Base-by-base conservation (phyloP, 2,329 filamentous ascomycete genomes). In the Magnaporthiopsis rhizophila region DNA sequence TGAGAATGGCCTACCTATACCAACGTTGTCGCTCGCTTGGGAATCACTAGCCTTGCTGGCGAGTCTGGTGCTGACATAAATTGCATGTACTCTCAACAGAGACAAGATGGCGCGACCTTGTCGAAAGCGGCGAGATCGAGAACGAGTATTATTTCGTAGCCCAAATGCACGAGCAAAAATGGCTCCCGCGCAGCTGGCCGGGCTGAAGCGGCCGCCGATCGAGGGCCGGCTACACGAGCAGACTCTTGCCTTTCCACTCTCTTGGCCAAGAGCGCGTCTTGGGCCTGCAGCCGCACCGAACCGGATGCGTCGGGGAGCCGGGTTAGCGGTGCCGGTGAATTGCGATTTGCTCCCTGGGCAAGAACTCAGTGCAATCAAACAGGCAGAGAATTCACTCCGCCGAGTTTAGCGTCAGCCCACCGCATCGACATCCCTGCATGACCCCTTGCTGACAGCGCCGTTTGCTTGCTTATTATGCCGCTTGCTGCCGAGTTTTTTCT, bases 61-160 rank as follows among this genome's bases (percentile, higher is more conserved):
- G 12, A 38, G 3, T 3, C 13, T 5, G 3, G 36, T 38, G 65
- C 71, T 74, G 66, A 73, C 62, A 26, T 26, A n/a, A 32, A 26
- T 53, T 24, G 21, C 63, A n/a, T 18, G 9, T 26, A 30, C 12
- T 7, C 18, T 38, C n/a, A 28, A 65, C 66, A 81, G 79, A 72
- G 65, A 69, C 68, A 66, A 68, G 74, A 24, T 86, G 84, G 83
- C 74, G 80, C 60, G 72, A 73, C 32, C 68, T 85, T 61, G 75
- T 79, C 62, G 74, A 76, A 15, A 73, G 70, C 53, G 74, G 77
- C 21, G 75, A 74, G 50, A 85, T 81, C 67, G 83, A 85, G 68
- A 70, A 86, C 69, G 81, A 85, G 68, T 84, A 82, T 69, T 87
- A 80, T 69, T 87, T 85, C 69, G 77, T 86, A 67, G 84, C 83